These are phyloP conservation scores for Cyberlindnera suaveolens DNA, from an alignment of 805 yeast species.

Conservation along the genomic window DNA sequence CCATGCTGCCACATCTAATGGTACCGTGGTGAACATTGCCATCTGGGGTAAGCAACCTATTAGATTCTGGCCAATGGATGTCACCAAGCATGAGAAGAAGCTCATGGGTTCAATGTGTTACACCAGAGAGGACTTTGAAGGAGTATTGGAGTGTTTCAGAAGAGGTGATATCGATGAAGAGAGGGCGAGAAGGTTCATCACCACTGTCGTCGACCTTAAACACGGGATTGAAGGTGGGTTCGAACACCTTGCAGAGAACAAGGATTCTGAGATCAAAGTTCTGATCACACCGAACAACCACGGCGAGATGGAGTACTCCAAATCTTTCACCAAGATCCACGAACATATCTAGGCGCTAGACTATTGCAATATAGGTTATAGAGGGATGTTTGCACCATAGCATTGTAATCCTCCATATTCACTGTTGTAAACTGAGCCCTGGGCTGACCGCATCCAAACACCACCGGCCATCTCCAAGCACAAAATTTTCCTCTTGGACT, in stretches of 20 bases:
- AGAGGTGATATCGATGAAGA: constrained; percentile 39
- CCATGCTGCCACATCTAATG: constrained; percentile 43
- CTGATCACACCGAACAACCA: constrained; percentile 43
- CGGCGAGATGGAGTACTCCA: constrained; percentile 26
- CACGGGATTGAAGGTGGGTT: constrained; percentile 51
- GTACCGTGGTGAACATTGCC: constrained; percentile 58
- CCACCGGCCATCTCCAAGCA: background rate
- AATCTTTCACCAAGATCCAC: constrained; percentile 8
- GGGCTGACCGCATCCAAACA: background rate
- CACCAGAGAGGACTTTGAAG: constrained; percentile 48
- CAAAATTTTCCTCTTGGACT: background rate
- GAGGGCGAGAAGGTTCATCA: constrained; percentile 41
- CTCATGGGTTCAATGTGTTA: constrained; percentile 60
- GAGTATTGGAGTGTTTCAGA: constrained; percentile 46
- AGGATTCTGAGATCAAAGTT: constrained; percentile 50
- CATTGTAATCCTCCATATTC: too few species aligned
- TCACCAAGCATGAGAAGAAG: constrained; percentile 48
- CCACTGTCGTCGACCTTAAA: constrained; percentile 44
- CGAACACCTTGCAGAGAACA: constrained; percentile 42
- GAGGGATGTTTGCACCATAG: too few species aligned
- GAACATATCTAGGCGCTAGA: constrained; percentile 1
- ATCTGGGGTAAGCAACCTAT: constrained; percentile 53
- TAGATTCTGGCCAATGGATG: constrained; percentile 47
- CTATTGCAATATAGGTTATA: background rate
- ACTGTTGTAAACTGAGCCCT: too few species aligned